Evolutionary conservation across 2,329 filamentous ascomycete genomes (phyloP).

Genomic region (Fusarium sp.): DNA sequence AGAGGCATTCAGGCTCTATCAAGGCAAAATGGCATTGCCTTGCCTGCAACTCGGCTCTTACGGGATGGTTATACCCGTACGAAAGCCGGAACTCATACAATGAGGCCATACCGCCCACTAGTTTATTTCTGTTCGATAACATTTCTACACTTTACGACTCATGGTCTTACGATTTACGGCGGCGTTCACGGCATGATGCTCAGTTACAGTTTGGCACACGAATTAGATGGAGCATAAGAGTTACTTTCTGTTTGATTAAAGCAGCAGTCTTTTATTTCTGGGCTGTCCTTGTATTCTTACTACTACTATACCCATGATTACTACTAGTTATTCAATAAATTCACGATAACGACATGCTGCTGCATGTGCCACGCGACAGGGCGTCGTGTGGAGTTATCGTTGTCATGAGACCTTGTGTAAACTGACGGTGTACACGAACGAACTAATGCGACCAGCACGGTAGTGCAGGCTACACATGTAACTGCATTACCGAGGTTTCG

Average conservation of each 20-base stretch:
- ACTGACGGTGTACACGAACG: constrained; percentile 29
- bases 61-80: neutral
- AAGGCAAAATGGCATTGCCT: neutral
- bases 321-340: neutral
- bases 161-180: constrained; percentile 26
- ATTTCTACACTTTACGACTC: constrained; percentile 27
- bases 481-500: neutral
- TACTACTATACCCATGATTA: constrained; percentile 23
- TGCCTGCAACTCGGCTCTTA: neutral
- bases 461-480: neutral
- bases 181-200: constrained; percentile 22
- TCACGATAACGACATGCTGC: neutral
- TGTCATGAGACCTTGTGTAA: constrained; percentile 28
- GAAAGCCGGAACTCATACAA: neutral
- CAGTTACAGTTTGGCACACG: constrained; percentile 12
- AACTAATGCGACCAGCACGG: constrained; percentile 23
- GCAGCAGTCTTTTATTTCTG: constrained; percentile 3
- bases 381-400: constrained; percentile 26
- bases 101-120: neutral
- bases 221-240: constrained; percentile 16
- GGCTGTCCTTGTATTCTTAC: neutral
- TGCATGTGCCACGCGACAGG: constrained; percentile 21
- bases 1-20: constrained; percentile 2
- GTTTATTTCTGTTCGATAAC: neutral
- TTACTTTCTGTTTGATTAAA: constrained; percentile 4